A percentile compares a stretch with the other conserved stretches of the same genome.
These are phyloP conservation scores for Mycena amicta DNA, from an alignment of 768 basidiomycete genomes.

Conservation along the genomic window DNA sequence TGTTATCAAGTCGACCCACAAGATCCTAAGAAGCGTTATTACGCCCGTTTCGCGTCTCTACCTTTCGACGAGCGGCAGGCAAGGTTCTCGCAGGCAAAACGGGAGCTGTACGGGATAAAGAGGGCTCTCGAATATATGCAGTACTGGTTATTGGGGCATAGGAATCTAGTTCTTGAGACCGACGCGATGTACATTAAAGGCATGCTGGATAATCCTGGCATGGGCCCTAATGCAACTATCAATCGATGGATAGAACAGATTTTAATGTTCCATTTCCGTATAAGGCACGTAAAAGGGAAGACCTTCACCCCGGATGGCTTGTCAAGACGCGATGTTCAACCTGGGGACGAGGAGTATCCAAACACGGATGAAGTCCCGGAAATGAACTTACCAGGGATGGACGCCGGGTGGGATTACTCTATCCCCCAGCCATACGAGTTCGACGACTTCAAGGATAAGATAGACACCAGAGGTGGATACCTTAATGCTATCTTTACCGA, in stretches of 20 bases:
- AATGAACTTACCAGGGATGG: not conserved
- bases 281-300: constrained; percentile 30
- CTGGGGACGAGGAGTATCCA: constrained; percentile 13
- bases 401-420: constrained; percentile 1
- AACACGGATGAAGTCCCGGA: not conserved
- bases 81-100: constrained; percentile 41
- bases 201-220: constrained; percentile 36
- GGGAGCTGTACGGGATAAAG: constrained; percentile 41
- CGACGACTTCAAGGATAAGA: constrained; percentile 3
- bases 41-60: constrained; percentile 39
- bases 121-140: constrained; percentile 20
- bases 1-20: constrained; percentile 35
- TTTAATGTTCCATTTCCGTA: constrained; percentile 32
- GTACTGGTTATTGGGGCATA: constrained; percentile 23
- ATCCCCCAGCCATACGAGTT: constrained; percentile 8
- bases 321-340: constrained; percentile 22
- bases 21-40: constrained; percentile 25
- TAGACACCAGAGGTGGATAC: constrained; percentile 7
- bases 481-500: not conserved
- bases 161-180: constrained; percentile 25
- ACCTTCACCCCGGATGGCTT: constrained; percentile 34
- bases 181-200: constrained; percentile 30
- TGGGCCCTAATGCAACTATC: constrained; percentile 34
- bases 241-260: constrained; percentile 40
- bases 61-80: constrained; percentile 37